phyloP scores from a whole-genome alignment of 768 basidiomycete genomes.

The Collybia mongolica region DNA sequence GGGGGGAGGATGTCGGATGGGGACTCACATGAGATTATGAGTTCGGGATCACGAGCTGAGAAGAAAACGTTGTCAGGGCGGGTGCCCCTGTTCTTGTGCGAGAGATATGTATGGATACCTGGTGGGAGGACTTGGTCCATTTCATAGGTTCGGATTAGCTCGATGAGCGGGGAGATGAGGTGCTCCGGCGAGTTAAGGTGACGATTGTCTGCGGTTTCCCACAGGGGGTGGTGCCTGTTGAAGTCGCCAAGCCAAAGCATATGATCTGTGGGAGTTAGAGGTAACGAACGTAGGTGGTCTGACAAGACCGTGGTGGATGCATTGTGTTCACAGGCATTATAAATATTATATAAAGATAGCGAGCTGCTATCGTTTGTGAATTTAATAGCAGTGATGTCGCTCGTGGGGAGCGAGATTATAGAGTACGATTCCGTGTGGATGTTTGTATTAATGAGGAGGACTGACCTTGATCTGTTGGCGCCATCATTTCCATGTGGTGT shows the following conservation, averaged over 20 bases:
- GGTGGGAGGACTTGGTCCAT: neutral
- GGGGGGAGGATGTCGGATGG: constrained; percentile 7
- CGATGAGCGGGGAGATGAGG: neutral
- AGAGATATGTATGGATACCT: too few species aligned
- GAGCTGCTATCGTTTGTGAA: neutral
- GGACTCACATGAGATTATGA: constrained; percentile 21
- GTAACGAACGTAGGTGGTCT: neutral
- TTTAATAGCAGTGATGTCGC: neutral
- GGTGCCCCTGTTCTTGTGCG: neutral
- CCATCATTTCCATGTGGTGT: neutral
- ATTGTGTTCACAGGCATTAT: constrained; percentile 6
- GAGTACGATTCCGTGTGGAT: constrained; percentile 7
- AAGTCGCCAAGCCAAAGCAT: too few species aligned
- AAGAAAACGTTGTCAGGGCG: neutral
- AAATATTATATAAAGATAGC: neutral
- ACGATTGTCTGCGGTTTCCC: neutral
- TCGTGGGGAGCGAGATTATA: neutral
- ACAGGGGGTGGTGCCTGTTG: constrained; percentile 1
- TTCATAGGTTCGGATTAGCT: neutral
- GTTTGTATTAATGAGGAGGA: constrained; percentile 11
- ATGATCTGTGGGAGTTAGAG: too few species aligned
- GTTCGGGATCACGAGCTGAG: neutral
- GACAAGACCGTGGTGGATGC: neutral
- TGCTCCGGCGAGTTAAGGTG: neutral
- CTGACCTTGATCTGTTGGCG: neutral